A percentile compares a stretch with the other conserved stretches of the same genome.
These are phyloP conservation scores for Tolypocladium pustulatum DNA, from an alignment of 2,329 filamentous ascomycete genomes.

Conservation along the genomic window DNA sequence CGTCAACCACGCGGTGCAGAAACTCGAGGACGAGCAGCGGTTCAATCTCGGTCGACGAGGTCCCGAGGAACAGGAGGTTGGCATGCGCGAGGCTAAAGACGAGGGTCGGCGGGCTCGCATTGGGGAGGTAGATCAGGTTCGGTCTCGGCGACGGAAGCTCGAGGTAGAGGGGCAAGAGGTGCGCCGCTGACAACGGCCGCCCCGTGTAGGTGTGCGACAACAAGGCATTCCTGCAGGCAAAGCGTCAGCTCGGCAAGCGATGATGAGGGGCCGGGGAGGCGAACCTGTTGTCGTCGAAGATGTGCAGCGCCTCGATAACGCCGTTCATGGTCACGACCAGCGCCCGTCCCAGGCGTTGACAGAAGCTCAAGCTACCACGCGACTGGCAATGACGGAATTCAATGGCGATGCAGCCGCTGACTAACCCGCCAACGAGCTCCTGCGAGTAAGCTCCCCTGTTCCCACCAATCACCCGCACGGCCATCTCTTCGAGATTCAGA, in stretches of 20 bases:
- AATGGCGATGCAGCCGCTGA: background rate
- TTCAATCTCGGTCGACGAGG: slow-evolving; percentile 77
- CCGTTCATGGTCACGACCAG: slow-evolving; percentile 56
- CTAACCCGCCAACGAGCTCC: background rate
- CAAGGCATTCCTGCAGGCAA: slow-evolving; percentile 59
- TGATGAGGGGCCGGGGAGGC: slow-evolving; percentile 10
- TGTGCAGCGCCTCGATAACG: slow-evolving; percentile 89
- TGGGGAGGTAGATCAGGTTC: slow-evolving; percentile 75
- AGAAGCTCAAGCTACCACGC: background rate
- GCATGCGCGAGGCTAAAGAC: slow-evolving; percentile 84
- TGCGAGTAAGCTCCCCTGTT: no score
- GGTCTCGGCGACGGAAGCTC: slow-evolving; percentile 72
- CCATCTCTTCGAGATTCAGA: background rate
- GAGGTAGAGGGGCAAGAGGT: slow-evolving; percentile 79
- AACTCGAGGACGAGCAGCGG: slow-evolving; percentile 89
- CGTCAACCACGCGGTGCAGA: slow-evolving; percentile 84
- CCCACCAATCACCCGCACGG: background rate
- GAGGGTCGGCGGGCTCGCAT: slow-evolving; percentile 73
- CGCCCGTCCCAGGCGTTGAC: slow-evolving; percentile 14
- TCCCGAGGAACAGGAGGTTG: slow-evolving; percentile 75
- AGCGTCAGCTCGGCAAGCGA: slow-evolving; percentile 2
- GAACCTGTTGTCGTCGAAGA: slow-evolving; percentile 93
- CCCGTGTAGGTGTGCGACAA: slow-evolving; percentile 83
- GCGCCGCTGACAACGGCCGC: slow-evolving; percentile 64
- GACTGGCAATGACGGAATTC: background rate